Evolutionary conservation across 2,329 filamentous ascomycete species (phyloP).

Genomic region (Colletotrichum tamarilloi): DNA sequence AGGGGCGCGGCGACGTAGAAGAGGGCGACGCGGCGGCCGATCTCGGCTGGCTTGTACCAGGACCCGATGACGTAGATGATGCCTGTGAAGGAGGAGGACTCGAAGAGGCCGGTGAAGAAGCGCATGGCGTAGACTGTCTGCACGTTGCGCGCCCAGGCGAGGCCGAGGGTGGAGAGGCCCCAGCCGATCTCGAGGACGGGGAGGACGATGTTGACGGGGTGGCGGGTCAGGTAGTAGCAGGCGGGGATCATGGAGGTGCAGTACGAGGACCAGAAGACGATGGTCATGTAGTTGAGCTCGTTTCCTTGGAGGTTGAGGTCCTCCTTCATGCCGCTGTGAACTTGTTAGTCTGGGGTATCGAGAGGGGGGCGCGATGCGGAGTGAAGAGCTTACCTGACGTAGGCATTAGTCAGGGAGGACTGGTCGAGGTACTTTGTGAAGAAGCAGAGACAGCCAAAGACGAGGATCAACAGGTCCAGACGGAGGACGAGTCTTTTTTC

Average conservation of each 20-base stretch:
- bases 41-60: constrained; percentile 50
- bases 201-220: constrained; percentile 48
- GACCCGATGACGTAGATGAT: constrained; percentile 52
- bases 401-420: constrained; percentile 50
- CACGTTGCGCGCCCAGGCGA: constrained; percentile 45
- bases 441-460: constrained; percentile 52
- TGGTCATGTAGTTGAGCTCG: constrained; percentile 46
- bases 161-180: constrained; percentile 44
- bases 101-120: constrained; percentile 56
- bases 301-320: constrained; percentile 47
- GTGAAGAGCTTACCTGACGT: constrained; percentile 43
- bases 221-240: constrained; percentile 49
- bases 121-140: constrained; percentile 52
- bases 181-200: constrained; percentile 45
- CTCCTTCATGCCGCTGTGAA: constrained; percentile 50
- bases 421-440: constrained; percentile 54
- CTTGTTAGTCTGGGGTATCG: not conserved
- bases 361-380: not conserved
- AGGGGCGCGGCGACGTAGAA: constrained; percentile 62
- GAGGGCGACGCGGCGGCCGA: constrained; percentile 63
- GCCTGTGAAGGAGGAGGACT: constrained; percentile 45
- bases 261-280: constrained; percentile 50
- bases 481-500: constrained; percentile 50
- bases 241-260: constrained; percentile 54
- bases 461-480: constrained; percentile 50